A percentile compares a stretch with the other conserved stretches of the same genome.
phyloP scores from a whole-genome alignment of 345 rosid species.

The Eucalyptus guilfoylei region DNA sequence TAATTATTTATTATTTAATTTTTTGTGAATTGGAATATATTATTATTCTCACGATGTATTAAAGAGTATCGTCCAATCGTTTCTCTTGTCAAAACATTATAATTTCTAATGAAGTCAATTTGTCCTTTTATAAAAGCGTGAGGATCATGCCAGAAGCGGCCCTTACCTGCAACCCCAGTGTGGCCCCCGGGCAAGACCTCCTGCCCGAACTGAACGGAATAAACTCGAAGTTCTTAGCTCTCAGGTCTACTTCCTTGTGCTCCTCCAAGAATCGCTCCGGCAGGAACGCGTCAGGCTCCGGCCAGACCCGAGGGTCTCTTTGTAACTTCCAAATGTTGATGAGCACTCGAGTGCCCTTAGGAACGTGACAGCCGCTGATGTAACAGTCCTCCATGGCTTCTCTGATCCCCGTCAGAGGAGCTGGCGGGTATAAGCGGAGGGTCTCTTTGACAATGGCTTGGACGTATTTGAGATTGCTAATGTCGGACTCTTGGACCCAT shows the following conservation, averaged over 20 bases:
- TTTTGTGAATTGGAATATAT: too few species aligned
- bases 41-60: too few species aligned
- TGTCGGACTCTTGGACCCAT: conserved; percentile 9
- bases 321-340: conserved; percentile 55
- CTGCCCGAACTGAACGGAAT: conserved; percentile 40
- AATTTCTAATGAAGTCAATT: too few species aligned
- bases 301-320: conserved; percentile 37
- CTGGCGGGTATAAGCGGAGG: conserved; percentile 4
- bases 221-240: conserved; percentile 8
- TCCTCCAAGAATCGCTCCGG: conserved; percentile 35
- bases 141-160: background rate
- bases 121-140: background rate
- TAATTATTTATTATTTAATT: too few species aligned
- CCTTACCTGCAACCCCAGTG: conserved; percentile 5
- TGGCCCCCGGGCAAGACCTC: conserved; percentile 46
- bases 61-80: too few species aligned
- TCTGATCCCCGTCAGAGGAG: conserved; percentile 20
- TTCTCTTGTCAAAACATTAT: too few species aligned
- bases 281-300: conserved; percentile 12
- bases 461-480: conserved; percentile 1
- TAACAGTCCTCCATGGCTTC: conserved; percentile 37
- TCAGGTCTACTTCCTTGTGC: background rate
- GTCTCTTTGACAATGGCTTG: conserved; percentile 1
- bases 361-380: conserved; percentile 22
- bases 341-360: conserved; percentile 37